Evolutionary conservation across 345 rosid genomes (phyloP).

Genomic region (Rhodamnia argentea): DNA sequence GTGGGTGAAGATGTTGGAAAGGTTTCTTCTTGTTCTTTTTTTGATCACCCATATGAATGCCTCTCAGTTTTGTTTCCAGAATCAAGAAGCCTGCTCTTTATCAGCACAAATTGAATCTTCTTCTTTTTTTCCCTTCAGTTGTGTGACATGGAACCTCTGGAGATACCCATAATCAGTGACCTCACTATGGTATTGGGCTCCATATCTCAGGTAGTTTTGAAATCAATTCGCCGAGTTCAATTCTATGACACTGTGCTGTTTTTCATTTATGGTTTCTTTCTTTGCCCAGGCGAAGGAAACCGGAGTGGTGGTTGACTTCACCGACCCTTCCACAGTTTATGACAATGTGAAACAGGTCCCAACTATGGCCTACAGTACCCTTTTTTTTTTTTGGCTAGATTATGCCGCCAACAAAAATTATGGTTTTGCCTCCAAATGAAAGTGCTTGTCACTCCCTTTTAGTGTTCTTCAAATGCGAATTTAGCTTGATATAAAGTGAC

Average conservation of each 20-base stretch:
- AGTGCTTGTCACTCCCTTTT: not conserved
- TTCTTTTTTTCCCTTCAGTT: slow-evolving; percentile 18
- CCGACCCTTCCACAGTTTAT: slow-evolving; percentile 76
- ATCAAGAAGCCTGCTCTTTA: not conserved
- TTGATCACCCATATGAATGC: not conserved
- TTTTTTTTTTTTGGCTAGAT: not conserved
- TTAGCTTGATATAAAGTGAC: not conserved
- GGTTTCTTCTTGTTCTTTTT: slow-evolving; percentile 19
- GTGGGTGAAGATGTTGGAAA: slow-evolving; percentile 80
- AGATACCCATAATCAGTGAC: slow-evolving; percentile 75
- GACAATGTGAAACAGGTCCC: slow-evolving; percentile 90
- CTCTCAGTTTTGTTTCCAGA: not conserved
- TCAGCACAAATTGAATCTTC: not conserved
- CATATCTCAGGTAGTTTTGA: slow-evolving; percentile 64
- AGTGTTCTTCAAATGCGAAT: not conserved
- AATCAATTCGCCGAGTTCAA: not conserved
- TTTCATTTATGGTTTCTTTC: not conserved
- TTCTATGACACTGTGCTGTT: not conserved
- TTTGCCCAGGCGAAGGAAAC: slow-evolving; percentile 63
- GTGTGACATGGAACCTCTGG: slow-evolving; percentile 81
- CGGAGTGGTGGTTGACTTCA: slow-evolving; percentile 80
- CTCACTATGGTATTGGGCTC: slow-evolving; percentile 90
- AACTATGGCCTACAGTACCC: not conserved
- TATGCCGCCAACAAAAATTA: not conserved
- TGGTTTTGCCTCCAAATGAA: not conserved